A percentile compares a stretch with the other conserved stretches of the same genome.
phyloP scores from a whole-genome alignment of 2,329 filamentous ascomycete species.

The Alternaria tenuissima region DNA sequence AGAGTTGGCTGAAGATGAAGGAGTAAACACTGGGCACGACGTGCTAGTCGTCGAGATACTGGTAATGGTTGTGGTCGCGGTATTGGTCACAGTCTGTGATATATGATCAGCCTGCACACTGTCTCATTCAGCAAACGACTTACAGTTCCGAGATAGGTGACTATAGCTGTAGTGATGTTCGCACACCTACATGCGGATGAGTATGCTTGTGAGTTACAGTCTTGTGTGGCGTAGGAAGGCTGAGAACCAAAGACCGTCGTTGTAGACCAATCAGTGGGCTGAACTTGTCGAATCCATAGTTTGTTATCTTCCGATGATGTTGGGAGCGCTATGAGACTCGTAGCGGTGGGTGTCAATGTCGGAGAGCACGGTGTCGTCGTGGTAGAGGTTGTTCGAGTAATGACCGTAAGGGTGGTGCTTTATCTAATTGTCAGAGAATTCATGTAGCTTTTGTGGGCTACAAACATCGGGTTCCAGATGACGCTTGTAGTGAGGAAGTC shows the following conservation, averaged over 20 bases:
- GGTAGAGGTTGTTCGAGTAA: conserved; percentile 17
- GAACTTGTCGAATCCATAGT: conserved; percentile 17
- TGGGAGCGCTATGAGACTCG: background rate
- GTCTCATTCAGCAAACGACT: background rate
- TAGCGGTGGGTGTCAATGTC: background rate
- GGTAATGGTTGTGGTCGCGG: conserved; percentile 20
- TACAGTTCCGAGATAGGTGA: conserved; percentile 34
- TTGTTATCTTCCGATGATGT: background rate
- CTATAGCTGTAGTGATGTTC: conserved; percentile 22
- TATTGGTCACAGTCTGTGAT: conserved; percentile 23
- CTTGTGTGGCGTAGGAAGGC: conserved; percentile 33
- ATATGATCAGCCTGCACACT: conserved; percentile 10
- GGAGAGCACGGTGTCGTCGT: conserved; percentile 18
- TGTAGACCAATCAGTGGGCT: conserved; percentile 17
- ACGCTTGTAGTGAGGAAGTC: conserved; percentile 38
- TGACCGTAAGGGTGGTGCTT: conserved; percentile 21
- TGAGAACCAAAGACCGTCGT: conserved; percentile 28
- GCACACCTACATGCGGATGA: conserved; percentile 40
- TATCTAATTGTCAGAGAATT: background rate
- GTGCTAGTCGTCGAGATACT: conserved; percentile 18
- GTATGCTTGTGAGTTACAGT: conserved; percentile 29
- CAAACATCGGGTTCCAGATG: conserved; percentile 36
- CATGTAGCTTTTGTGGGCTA: background rate
- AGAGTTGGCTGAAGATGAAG: conserved; percentile 1
- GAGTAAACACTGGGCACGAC: conserved; percentile 8